These are phyloP conservation scores for Pyrus bretschneideri DNA, from an alignment of 306 rosid genomes.

Conservation along the genomic window DNA sequence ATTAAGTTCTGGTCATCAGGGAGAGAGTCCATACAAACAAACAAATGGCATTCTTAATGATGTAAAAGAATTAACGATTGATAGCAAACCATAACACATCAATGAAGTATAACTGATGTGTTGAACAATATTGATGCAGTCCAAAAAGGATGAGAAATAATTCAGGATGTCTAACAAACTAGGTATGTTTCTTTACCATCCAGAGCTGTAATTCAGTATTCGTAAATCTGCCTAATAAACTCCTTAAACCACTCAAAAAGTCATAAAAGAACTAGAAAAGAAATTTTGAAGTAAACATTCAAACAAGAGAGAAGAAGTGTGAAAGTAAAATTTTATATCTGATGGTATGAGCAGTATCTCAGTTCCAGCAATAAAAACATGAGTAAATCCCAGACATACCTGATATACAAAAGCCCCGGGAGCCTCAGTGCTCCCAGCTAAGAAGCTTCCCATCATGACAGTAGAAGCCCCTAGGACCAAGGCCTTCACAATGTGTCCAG, in stretches of 20 bases:
- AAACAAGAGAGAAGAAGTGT: too few species aligned
- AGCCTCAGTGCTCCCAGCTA: slow-evolving; percentile 87
- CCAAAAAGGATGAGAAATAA: background rate
- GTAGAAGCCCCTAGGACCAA: slow-evolving; percentile 82
- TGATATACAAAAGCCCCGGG: slow-evolving; percentile 73
- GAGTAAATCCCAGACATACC: slow-evolving; percentile 31
- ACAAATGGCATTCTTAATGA: background rate
- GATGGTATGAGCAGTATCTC: background rate
- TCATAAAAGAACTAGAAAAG: background rate
- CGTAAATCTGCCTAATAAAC: background rate
- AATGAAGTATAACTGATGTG: background rate
- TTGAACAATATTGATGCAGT: background rate
- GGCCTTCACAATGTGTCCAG: slow-evolving; percentile 91
- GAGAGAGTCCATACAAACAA: background rate
- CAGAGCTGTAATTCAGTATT: background rate
- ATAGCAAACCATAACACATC: background rate
- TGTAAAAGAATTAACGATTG: background rate
- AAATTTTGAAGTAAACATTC: background rate
- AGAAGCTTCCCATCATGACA: slow-evolving; percentile 95
- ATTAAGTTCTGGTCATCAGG: background rate
- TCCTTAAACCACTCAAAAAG: background rate
- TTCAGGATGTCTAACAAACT: background rate
- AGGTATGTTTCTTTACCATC: too few species aligned
- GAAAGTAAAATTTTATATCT: background rate
- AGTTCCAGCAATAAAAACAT: background rate